Conservation (phyloP, 352 stramenopile species). For the Phytopythium helicoides region DNA sequence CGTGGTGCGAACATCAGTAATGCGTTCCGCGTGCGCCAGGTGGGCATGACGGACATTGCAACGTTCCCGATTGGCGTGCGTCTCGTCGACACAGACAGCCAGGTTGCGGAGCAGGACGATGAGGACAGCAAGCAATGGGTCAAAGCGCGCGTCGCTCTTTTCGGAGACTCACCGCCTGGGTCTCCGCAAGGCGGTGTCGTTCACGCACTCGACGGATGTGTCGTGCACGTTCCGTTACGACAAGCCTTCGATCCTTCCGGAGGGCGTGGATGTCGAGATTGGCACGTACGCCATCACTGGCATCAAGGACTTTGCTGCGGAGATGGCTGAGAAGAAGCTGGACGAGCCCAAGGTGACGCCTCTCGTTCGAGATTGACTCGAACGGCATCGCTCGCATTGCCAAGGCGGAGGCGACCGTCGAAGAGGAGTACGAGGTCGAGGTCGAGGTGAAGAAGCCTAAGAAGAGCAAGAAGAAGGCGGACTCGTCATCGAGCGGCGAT, state of each 20-base stretch:
- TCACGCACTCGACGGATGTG: slow-evolving; percentile 91
- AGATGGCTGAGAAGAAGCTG: slow-evolving; percentile 89
- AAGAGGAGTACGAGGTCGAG: slow-evolving; percentile 76
- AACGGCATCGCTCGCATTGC: slow-evolving; percentile 90
- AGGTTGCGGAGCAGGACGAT: slow-evolving; percentile 41
- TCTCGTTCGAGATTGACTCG: slow-evolving; percentile 93
- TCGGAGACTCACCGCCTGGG: slow-evolving; percentile 81
- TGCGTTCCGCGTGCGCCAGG: slow-evolving; percentile 94
- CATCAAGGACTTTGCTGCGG: slow-evolving; percentile 85
- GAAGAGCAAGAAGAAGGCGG: slow-evolving; percentile 45
- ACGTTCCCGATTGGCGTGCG: slow-evolving; percentile 88
- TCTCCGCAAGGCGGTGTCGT: slow-evolving; percentile 94
- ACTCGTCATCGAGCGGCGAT: slow-evolving; percentile 28
- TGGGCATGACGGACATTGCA: slow-evolving; percentile 93
- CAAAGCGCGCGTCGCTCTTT: slow-evolving; percentile 92
- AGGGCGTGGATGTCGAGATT: slow-evolving; percentile 70
- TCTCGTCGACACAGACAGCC: slow-evolving; percentile 74
- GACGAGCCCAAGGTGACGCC: slow-evolving; percentile 91
- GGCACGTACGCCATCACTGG: slow-evolving; percentile 92
- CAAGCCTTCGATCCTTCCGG: slow-evolving; percentile 78
- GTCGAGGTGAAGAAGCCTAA: slow-evolving; percentile 66
- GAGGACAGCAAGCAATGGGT: slow-evolving; percentile 81
- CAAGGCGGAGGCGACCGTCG: slow-evolving; percentile 92
- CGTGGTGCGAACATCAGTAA: slow-evolving; percentile 95
- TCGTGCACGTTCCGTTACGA: slow-evolving; percentile 92